Percentiles rank a stretch among this genome's conserved stretches.
phyloP scores from a whole-genome alignment of 1,284 basidiomycete species.

The Sporisorium scitamineum region DNA sequence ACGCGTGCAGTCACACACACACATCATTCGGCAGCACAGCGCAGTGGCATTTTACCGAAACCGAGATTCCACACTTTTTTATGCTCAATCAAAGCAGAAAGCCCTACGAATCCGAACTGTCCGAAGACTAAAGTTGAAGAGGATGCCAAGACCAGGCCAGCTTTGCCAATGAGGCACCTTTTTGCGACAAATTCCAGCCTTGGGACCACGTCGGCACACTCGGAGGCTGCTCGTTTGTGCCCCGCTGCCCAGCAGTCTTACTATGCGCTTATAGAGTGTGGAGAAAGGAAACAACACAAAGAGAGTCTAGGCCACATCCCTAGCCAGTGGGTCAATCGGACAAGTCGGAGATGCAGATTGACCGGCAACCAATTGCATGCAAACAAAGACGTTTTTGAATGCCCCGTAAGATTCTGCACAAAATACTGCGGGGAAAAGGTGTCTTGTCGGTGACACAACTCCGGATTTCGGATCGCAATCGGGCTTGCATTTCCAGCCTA shows the following conservation, averaged over 20 bases:
- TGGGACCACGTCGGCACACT: too few relatives aligned
- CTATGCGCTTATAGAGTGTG: too few relatives aligned
- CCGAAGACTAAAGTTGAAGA: too few relatives aligned
- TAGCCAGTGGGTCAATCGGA: neutral
- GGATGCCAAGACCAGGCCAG: too few relatives aligned
- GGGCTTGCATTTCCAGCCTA: neutral
- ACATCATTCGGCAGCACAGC: slow-evolving; percentile 6
- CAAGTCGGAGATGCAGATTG: slow-evolving; percentile 1
- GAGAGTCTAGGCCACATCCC: neutral
- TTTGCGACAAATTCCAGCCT: too few relatives aligned
- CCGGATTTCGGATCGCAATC: neutral
- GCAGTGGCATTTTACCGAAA: neutral
- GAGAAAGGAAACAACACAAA: neutral
- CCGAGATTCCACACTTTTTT: too few relatives aligned
- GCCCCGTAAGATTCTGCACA: neutral
- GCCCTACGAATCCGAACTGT: too few relatives aligned
- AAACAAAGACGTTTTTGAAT: neutral
- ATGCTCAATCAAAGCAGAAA: too few relatives aligned
- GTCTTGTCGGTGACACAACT: neutral
- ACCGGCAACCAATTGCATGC: neutral
- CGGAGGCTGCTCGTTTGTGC: neutral
- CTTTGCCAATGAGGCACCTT: too few relatives aligned
- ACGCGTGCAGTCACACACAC: neutral
- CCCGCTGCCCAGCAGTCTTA: too few relatives aligned
- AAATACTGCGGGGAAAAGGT: slow-evolving; percentile 1